Evolutionary conservation across 345 rosid genomes (phyloP), one percentile per base, ranked within the genome.

Genomic region (Bretschneidera sinensis): DNA sequence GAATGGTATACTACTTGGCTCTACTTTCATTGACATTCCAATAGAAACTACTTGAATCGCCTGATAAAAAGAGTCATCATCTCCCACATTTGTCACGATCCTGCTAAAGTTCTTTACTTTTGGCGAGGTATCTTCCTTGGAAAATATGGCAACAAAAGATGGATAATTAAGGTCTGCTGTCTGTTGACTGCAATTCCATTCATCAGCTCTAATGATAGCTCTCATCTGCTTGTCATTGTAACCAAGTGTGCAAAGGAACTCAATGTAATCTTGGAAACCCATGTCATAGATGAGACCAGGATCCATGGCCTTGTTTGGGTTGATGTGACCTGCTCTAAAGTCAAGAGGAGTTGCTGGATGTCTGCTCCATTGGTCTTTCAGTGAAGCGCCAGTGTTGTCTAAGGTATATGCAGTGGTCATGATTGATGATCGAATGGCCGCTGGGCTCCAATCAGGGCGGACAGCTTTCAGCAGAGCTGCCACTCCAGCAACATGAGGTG

Each of bases 401-500:
- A 39, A 21, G 17, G 45, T 64, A 60, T 73, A 73, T 10, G 85
- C 79, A 19, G 85, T 75, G 17, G 87, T 78, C 74, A 80, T 78
- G 28, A 82, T 69, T 0, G 82, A 85, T 3, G 85, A 84, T 51
- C 74, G 74, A 50, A 81, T 67, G 15, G 77, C 83, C 0, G 80
- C 61, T 5, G 83, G 82, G 50, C 74, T 76, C 76, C 79, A 79
- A 9, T 67, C 57, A 6, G 67, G 69, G 57, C 74, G 69, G 65
- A 73, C 68, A 16, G 79, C 80, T 73, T 75, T 79, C 45, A 81
- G 59, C 49, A 84, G 57, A 22, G 90, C 80, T 18, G 81, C 81
- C n/a, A 84, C 71, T 51, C 86, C 89, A 0, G 86, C 82, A 17
- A 79, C 67, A 71, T 79, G 86, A 25, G 86, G 90, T 17, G 85